phyloP scores from a whole-genome alignment of 257 asterid species.

The Gardenia jasminoides region DNA sequence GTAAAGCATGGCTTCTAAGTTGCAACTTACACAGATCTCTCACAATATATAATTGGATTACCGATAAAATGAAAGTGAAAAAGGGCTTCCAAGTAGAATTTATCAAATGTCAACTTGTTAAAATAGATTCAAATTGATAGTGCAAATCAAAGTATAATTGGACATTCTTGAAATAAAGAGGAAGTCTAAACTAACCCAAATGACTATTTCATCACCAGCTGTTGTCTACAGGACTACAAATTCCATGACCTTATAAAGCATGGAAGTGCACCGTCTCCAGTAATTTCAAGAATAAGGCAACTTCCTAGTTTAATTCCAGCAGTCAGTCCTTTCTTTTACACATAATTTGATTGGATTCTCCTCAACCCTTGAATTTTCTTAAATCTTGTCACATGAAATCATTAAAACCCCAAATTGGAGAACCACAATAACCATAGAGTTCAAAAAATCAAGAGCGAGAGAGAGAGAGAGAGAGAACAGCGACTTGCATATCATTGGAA shows the following conservation, averaged over 20 bases:
- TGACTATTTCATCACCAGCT: slow-evolving; percentile 34
- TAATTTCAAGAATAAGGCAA: slow-evolving; percentile 55
- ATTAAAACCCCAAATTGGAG: too few relatives aligned
- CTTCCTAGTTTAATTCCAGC: slow-evolving; percentile 43
- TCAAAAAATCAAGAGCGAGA: too few relatives aligned
- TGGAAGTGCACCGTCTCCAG: slow-evolving; percentile 51
- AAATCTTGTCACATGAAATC: slow-evolving; percentile 56
- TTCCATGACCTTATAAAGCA: slow-evolving; percentile 48
- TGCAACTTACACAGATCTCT: not conserved
- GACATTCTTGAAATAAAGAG: not conserved
- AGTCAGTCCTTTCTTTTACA: slow-evolving; percentile 40
- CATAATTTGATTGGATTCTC: slow-evolving; percentile 56
- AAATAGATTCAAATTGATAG: not conserved
- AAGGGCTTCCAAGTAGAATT: not conserved
- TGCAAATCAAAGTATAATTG: not conserved
- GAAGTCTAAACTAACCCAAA: slow-evolving; percentile 45
- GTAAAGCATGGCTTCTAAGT: not conserved
- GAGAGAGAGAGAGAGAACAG: too few relatives aligned
- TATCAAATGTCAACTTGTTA: not conserved
- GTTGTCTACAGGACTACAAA: slow-evolving; percentile 29
- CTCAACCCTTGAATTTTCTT: slow-evolving; percentile 53
- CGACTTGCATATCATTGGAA: too few relatives aligned
- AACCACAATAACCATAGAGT: too few relatives aligned
- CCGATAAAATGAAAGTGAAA: not conserved
- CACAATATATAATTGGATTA: not conserved